Conservation (phyloP, 257 asterid genomes). For the Datura wrightii region DNA sequence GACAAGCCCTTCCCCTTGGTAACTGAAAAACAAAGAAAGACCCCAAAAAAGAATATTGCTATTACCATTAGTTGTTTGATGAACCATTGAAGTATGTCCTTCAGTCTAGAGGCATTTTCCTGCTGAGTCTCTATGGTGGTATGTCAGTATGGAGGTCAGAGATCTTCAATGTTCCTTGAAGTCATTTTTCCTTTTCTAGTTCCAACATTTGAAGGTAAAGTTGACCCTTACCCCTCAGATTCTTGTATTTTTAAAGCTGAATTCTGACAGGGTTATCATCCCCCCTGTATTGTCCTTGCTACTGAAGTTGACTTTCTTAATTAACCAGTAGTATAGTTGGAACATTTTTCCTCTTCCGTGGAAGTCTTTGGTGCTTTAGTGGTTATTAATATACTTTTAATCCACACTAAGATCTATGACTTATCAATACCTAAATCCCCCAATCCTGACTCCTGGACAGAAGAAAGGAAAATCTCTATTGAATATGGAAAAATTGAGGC, state of each 20-base stretch:
- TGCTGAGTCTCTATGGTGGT: not conserved
- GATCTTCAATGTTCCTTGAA: not conserved
- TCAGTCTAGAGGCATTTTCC: conserved; percentile 13
- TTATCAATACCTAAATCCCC: conserved; percentile 1
- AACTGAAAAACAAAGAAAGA: not conserved
- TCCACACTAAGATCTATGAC: not conserved
- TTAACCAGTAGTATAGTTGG: conserved; percentile 18
- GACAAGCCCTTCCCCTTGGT: not conserved
- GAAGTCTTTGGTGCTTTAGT: not conserved
- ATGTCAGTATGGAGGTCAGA: conserved; percentile 25
- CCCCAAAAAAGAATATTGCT: not conserved
- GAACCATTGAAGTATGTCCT: conserved; percentile 21
- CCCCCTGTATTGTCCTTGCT: conserved; percentile 16
- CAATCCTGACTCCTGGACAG: not conserved
- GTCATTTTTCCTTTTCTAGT: not conserved
- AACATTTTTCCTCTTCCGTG: not conserved
- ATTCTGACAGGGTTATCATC: conserved; percentile 4
- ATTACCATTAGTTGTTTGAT: conserved; percentile 20
- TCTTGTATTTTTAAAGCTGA: not conserved
- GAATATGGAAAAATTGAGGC: not conserved
- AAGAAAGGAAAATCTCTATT: not conserved
- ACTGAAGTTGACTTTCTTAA: conserved; percentile 23
- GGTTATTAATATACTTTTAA: conserved; percentile 10
- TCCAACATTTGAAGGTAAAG: not conserved
- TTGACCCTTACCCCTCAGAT: conserved; percentile 23